These are phyloP conservation scores for Solidago caesia DNA, from an alignment of 129 eudicot genomes.

Conservation along the genomic window DNA sequence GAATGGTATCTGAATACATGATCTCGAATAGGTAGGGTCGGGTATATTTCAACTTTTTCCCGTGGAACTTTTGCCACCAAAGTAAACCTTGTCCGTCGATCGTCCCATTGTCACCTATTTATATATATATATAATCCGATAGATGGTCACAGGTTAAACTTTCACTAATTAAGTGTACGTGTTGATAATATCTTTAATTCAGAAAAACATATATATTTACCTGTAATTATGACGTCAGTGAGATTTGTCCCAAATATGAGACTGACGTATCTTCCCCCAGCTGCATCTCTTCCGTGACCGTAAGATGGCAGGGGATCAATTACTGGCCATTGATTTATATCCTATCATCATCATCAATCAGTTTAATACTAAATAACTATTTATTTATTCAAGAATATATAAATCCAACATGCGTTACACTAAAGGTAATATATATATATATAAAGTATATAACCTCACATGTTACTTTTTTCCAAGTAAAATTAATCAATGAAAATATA, in stretches of 20 bases:
- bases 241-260: conserved; percentile 84
- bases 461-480: too few species aligned
- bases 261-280: conserved; percentile 82
- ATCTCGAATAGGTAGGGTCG: conserved; percentile 83
- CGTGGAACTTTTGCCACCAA: conserved; percentile 88
- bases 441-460: too few species aligned
- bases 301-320: conserved; percentile 83
- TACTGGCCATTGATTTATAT: conserved; percentile 61
- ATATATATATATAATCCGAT: not conserved
- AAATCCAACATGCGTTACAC: too few species aligned
- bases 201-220: conserved; percentile 26
- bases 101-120: conserved; percentile 76
- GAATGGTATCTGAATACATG: conserved; percentile 69
- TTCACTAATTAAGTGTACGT: too few species aligned
- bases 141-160: not conserved
- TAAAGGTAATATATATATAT: too few species aligned
- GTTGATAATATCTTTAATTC: too few species aligned
- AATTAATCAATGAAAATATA: not conserved
- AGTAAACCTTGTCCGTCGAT: conserved; percentile 85
- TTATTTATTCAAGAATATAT: too few species aligned
- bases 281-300: conserved; percentile 85
- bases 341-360: conserved; percentile 39
- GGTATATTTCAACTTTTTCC: conserved; percentile 62
- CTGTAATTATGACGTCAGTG: conserved; percentile 81
- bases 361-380: not conserved